Evolutionary conservation across 768 basidiomycete genomes (phyloP).

Genomic region (Lactarius sanguifluus): DNA sequence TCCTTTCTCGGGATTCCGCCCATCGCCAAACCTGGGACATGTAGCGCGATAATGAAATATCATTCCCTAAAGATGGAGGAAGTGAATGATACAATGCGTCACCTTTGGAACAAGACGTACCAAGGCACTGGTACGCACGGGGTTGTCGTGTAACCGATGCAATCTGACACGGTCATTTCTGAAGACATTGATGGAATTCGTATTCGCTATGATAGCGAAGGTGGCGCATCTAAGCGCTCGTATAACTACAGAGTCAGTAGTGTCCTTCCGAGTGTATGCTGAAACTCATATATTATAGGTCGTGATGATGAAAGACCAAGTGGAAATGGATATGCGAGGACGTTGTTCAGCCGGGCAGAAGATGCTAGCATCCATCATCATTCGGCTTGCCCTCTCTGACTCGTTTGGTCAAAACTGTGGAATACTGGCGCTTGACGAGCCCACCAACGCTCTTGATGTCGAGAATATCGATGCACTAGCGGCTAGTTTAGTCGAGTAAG

Average conservation of each 20-base stretch:
- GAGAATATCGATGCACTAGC: conserved; percentile 97
- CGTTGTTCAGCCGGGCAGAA: conserved; percentile 98
- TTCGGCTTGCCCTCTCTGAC: conserved; percentile 94
- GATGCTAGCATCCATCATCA: conserved; percentile 97
- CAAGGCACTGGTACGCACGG: conserved; percentile 83
- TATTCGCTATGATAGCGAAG: conserved; percentile 92
- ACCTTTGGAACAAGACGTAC: conserved; percentile 98
- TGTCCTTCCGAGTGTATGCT: conserved; percentile 21
- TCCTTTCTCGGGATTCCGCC: background rate
- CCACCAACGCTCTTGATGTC: conserved; percentile 93
- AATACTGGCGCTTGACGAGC: conserved; percentile 95
- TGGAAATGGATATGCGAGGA: conserved; percentile 99
- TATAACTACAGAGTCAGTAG: conserved; percentile 91
- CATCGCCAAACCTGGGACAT: conserved; percentile 29
- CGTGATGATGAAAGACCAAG: conserved; percentile 98
- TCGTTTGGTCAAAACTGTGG: conserved; percentile 98
- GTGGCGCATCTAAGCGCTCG: conserved; percentile 83
- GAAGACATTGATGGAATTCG: conserved; percentile 97
- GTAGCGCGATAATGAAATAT: conserved; percentile 97
- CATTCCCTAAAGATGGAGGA: conserved; percentile 98
- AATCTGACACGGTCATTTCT: conserved; percentile 16
- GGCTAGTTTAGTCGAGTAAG: conserved; percentile 87
- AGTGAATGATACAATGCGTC: conserved; percentile 96
- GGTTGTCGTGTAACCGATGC: background rate
- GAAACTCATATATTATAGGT: conserved; percentile 52